Conservation (phyloP, 441 rosid genomes). For the Eruca vesicaria region DNA sequence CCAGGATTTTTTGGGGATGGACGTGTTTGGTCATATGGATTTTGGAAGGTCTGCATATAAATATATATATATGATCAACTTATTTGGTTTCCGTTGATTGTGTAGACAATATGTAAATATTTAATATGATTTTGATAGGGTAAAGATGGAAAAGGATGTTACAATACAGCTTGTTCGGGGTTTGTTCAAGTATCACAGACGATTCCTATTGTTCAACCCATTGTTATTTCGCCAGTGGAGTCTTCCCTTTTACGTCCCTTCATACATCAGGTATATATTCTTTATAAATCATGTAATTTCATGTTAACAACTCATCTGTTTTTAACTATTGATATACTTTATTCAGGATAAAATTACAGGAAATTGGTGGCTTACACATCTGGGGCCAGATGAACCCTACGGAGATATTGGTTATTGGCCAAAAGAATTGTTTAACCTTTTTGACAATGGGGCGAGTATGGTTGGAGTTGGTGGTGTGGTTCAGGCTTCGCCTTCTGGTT, state of each 20-base stretch:
- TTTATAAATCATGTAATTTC: not conserved
- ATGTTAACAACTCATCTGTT: not conserved
- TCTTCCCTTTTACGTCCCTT: not conserved
- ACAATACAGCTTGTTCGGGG: constrained; percentile 2
- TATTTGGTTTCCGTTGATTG: not conserved
- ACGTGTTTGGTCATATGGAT: not conserved
- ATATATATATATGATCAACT: not conserved
- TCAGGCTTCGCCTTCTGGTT: not conserved
- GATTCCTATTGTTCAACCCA: not conserved
- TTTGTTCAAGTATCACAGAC: constrained; percentile 2
- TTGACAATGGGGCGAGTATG: not conserved
- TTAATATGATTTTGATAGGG: not conserved
- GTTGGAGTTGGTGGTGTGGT: constrained; percentile 1
- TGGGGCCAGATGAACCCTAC: not conserved
- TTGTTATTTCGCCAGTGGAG: not conserved
- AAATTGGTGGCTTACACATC: not conserved
- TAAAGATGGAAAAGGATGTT: constrained; percentile 1
- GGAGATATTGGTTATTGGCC: not conserved
- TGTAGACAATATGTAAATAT: not conserved
- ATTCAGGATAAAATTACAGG: not conserved
- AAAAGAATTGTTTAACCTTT: not conserved
- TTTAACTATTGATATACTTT: no score
- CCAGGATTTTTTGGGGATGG: not conserved
- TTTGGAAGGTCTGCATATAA: constrained; percentile 14
- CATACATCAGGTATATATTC: not conserved